Percentiles rank a stretch among this genome's conserved stretches.
phyloP scores from a whole-genome alignment of 2,329 filamentous ascomycete species.

The Colletotrichum falcatum region DNA sequence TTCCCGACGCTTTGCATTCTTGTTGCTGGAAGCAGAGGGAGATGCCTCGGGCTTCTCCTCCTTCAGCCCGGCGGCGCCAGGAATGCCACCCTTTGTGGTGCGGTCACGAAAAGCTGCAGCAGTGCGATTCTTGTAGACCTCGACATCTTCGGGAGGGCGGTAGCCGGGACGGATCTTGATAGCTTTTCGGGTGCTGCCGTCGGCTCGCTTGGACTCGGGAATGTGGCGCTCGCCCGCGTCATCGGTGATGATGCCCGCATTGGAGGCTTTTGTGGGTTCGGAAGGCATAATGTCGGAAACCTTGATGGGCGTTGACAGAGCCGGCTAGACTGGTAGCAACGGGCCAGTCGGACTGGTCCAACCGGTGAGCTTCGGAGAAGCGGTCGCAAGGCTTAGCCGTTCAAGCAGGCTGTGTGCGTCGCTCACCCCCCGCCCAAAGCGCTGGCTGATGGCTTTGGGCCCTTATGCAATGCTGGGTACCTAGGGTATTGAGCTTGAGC shows the following conservation, averaged over 20 bases:
- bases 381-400: conserved; percentile 5
- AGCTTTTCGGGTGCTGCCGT: conserved; percentile 92
- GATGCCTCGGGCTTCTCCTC: conserved; percentile 61
- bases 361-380: conserved; percentile 7
- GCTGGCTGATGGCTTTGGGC: conserved; percentile 9
- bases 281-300: conserved; percentile 49
- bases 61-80: conserved; percentile 74
- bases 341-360: conserved; percentile 1
- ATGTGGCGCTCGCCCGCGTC: conserved; percentile 86
- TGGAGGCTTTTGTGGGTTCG: conserved; percentile 59
- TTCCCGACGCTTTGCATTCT: conserved; percentile 84
- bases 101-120: conserved; percentile 87
- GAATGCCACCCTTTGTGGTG: conserved; percentile 71
- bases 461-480: conserved; percentile 13
- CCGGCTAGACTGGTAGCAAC: not conserved
- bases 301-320: not conserved
- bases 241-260: conserved; percentile 82
- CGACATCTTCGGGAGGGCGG: conserved; percentile 92
- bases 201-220: conserved; percentile 85
- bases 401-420: conserved; percentile 12
- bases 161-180: conserved; percentile 96
- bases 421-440: conserved; percentile 19
- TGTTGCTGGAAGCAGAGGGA: conserved; percentile 70
- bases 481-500: no score
- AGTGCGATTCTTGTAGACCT: conserved; percentile 93